Evolutionary conservation across 73 alveolate genomes (phyloP), one percentile per base, ranked within the genome.

Genomic region (Symbiodinium natans): DNA sequence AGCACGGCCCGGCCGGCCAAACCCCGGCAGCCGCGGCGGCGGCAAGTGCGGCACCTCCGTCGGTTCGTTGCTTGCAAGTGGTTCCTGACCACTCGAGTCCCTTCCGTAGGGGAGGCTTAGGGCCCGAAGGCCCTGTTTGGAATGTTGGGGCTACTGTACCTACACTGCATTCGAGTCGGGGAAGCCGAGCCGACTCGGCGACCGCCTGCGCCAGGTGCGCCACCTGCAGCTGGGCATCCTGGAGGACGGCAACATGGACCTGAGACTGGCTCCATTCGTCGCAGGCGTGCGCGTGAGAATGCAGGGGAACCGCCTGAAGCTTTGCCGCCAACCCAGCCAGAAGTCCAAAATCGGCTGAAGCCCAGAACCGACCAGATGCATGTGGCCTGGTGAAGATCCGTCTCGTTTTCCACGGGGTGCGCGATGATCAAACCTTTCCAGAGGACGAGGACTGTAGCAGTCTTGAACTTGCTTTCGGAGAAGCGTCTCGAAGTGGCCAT

Each of bases 351-450:
- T 21, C 34, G 3, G 77, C 38, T 25, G 77, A 21, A 8, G 34
- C 6, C 56, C 56, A 63, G 17, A 31, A 2, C 77, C 7, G 34
- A 11, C 10, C 15, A 21, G 25, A 8, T 27, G 17, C 38, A 3
- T 21, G 8, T 5, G 21, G 95, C 95, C 95, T 88, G 29, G 27
- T 59, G 85, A 25, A 88, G 36, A 41, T 88, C 95, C 46, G 95
- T 88, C 39, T 88, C 95, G 25, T 88, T 88, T 29, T 88, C 95
- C n/a, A 88, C 85, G 23, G 95, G 95, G 41, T 88, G 95, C 2
- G 86, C 86, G 46, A 88, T 68, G 86, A 88, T 56, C 27, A 88
- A 27, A 29, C 95, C 95, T 88, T 27, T 31, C 29, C 88, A 25
- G 59, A 42, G 39, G 36, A 80, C 88, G 88, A n/a, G 11, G 7